A percentile compares a stretch with the other conserved stretches of the same genome.
Conservation (phyloP, 352 stramenopile genomes). For the Pythium sp. region DNA sequence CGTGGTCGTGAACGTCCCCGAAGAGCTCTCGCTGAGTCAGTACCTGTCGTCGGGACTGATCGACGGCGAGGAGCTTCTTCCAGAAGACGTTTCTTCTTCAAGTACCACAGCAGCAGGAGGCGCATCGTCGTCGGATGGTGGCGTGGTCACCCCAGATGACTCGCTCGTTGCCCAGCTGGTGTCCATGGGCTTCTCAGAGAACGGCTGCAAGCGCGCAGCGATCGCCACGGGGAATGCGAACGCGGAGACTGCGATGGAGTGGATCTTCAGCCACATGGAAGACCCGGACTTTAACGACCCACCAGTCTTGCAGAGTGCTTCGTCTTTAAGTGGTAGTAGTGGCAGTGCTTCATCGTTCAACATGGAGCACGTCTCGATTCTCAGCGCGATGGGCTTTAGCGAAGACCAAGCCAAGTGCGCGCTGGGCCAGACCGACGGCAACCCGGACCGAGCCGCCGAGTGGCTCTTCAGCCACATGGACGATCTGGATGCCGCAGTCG, state of each 20-base stretch:
- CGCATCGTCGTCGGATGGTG: not conserved
- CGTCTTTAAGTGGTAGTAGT: conserved; percentile 9
- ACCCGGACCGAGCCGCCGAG: conserved; percentile 93
- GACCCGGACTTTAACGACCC: conserved; percentile 98
- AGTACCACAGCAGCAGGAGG: conserved; percentile 16
- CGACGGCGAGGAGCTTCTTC: conserved; percentile 85
- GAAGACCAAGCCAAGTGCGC: conserved; percentile 91
- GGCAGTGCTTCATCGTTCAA: conserved; percentile 71
- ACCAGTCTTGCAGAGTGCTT: conserved; percentile 26
- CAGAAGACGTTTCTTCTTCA: conserved; percentile 42
- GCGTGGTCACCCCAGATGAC: conserved; percentile 82
- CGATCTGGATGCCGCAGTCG: conserved; percentile 91
- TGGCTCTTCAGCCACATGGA: conserved; percentile 99
- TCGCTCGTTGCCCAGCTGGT: conserved; percentile 93
- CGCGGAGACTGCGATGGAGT: conserved; percentile 96
- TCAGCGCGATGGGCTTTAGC: conserved; percentile 88
- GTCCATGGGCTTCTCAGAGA: conserved; percentile 98
- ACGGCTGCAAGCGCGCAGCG: conserved; percentile 95
- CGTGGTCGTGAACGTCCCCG: conserved; percentile 94
- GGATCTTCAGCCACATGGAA: conserved; percentile 98
- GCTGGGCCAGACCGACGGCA: conserved; percentile 89
- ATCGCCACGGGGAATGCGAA: conserved; percentile 89
- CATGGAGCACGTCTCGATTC: conserved; percentile 52
- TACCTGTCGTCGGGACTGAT: conserved; percentile 89
- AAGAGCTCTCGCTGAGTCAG: conserved; percentile 73